Conservation (phyloP, 768 basidiomycete genomes). For the Xerocomus brunneocitrinus region DNA sequence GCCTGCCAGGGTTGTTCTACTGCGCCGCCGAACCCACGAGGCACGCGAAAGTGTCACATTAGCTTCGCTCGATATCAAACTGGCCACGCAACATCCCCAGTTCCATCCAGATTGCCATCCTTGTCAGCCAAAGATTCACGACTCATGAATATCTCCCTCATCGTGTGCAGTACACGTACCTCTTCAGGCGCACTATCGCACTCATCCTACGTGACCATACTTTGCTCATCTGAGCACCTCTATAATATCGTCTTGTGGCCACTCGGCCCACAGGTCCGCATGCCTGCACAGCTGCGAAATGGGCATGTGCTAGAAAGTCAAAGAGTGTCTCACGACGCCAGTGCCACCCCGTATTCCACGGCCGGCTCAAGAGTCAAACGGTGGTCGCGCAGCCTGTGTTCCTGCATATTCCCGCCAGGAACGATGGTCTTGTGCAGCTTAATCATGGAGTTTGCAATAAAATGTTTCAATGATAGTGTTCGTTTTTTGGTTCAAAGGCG, state of each 20-base stretch:
- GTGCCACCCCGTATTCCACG: neutral
- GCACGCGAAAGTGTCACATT: neutral
- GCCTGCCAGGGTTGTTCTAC: conserved; percentile 4
- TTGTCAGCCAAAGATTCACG: conserved; percentile 1
- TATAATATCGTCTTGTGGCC: neutral
- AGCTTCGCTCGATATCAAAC: neutral
- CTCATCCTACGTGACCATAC: no score
- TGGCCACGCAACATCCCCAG: no score
- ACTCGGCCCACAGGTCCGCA: no score
- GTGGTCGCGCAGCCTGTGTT: neutral
- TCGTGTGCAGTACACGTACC: neutral
- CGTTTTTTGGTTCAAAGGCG: no score
- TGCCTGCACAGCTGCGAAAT: neutral
- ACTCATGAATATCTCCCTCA: neutral
- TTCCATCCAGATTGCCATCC: neutral
- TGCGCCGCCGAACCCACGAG: conserved; percentile 11
- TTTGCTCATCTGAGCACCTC: no score
- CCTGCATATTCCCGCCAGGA: neutral
- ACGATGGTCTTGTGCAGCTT: neutral
- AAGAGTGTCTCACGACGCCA: neutral
- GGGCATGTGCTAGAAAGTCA: neutral
- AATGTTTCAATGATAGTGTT: no score
- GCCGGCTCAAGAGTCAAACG: neutral
- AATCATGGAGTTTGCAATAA: no score
- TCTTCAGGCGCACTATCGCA: no score